A percentile compares a stretch with the other conserved stretches of the same genome.
Conservation (phyloP, 2,329 filamentous ascomycete genomes). For the Trichophyton mentagrophytes region DNA sequence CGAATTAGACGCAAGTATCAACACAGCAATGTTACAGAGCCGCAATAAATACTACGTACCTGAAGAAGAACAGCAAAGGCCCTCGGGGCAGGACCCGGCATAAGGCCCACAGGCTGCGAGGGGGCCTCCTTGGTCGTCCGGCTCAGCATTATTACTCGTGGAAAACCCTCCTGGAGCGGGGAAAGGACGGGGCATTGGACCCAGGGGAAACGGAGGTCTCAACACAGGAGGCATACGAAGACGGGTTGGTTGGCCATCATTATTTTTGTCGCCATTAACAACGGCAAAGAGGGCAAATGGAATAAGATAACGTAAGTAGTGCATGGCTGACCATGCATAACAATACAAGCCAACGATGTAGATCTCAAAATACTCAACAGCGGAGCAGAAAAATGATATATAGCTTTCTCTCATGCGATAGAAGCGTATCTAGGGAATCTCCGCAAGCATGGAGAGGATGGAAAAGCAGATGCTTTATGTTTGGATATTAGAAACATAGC, state of each 20-base stretch:
- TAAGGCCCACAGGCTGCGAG: constrained; percentile 22
- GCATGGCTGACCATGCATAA: neutral
- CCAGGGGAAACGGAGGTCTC: constrained; percentile 5
- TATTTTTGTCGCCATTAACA: neutral
- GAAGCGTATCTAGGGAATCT: neutral
- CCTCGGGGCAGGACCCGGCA: constrained; percentile 23
- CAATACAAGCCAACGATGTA: neutral
- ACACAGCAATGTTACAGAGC: neutral
- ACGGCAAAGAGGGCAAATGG: neutral
- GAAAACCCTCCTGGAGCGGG: constrained; percentile 8
- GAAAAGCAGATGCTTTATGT: neutral
- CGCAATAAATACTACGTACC: constrained; percentile 18
- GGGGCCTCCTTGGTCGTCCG: neutral
- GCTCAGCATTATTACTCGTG: neutral
- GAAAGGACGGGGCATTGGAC: constrained; percentile 7
- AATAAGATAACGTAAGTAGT: neutral
- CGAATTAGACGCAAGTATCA: neutral
- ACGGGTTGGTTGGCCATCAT: neutral
- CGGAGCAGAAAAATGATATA: neutral
- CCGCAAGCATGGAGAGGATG: neutral
- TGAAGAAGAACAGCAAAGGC: constrained; percentile 28
- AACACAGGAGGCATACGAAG: neutral
- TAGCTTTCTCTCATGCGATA: neutral
- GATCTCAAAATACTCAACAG: neutral
- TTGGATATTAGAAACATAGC: neutral